Base-by-base conservation (phyloP, 495 filamentous ascomycete genomes). In the Aspergillus avenaceus region DNA sequence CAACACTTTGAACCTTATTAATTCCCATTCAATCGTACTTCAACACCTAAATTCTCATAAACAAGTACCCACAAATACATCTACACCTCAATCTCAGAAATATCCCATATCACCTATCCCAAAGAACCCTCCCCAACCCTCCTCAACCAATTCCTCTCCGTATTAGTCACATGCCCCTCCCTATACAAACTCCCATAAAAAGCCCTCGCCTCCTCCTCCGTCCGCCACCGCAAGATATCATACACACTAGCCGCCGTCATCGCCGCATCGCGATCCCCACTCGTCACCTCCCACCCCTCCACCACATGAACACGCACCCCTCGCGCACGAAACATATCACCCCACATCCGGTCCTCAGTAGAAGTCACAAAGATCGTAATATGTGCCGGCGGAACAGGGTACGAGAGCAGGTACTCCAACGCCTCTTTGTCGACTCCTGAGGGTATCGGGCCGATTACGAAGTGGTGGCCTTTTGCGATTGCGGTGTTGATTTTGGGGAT, bases 71-170 rank as follows among this genome's bases (percentile, higher is more conserved):
- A n/a, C n/a, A n/a, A n/a, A n/a, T n/a, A n/a, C n/a, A n/a, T n/a
- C 29, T 34, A 13, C 29, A 13, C 12, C 4, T 36, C 32, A 16
- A 5, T 12, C 3, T 12, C 6, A 36, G 18, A 7, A 14, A 36
- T 36, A 42, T 57, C 53, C 19, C 3, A 55, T 23, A 1, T 49
- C 6, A 14, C 32, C 43, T 18, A 54, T 29, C 51, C 59, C 59
- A 22, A 16, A 31, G 16, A 67, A 56, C 23, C 59, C 59, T 12
- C 56, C 36, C 9, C 63, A 37, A n/a, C n/a, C 14, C 59, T 53
- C 46, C 57, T 61, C n/a, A n/a, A n/a, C 59, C 59, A 64, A 45
- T 64, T 66, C 34, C 55, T 41, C 52, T 68, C 63, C 3, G 65
- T 69, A 47, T 69, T 69, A 2, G 63, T 66, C 5, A 66, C 49